Evolutionary conservation across 192 early-diverging fungal species (phyloP), one percentile per base, ranked within the genome.

Genomic region (Funneliformis mosseae): DNA sequence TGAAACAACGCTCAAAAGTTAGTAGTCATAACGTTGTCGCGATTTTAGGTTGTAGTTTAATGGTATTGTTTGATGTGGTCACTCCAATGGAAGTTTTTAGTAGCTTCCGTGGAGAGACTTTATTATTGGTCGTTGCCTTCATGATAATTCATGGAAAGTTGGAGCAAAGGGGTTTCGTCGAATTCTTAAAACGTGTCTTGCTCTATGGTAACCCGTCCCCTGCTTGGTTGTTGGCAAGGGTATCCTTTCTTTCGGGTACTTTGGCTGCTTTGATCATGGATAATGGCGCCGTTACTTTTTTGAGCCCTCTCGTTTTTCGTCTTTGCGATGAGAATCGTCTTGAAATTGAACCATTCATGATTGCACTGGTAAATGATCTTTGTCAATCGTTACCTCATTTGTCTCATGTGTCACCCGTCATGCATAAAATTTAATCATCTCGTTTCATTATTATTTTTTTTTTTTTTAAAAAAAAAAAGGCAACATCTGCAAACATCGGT

Each of bases 401-500:
- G 14, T 55, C 5, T 55, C 16, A 5, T 18, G 14, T 45, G 16
- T 14, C 16, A 43, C 5, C 9, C 43, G 50, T 55, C 5, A 14
- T 55, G 18, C 18, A 55, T 55, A 18, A 55, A 48, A 18, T 16
- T 55, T 33, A 68, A 28, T 10, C 18, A 33, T 9, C 5, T 68
- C 14, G n/a, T n/a, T n/a, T n/a, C n/a, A n/a, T 67, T 67, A 1
- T 14, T 55, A 18, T 55, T 18, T 3, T 33, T 33, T 63, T 10
- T 63, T 10, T 63, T 10, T 63, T 18, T 18, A 63, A 23, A n/a
- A n/a, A n/a, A n/a, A n/a, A n/a, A n/a, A n/a, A 68, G 66, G 39
- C 25, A n/a, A 68, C 66, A 38, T 68, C 66, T 16, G 66, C 66
- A 14, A 68, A 68, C 27, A 68, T 68, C n/a, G 66, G 66, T 18